A percentile compares a stretch with the other conserved stretches of the same genome.
Conservation (phyloP, 441 rosid species). For the Dalechampia spathulata region DNA sequence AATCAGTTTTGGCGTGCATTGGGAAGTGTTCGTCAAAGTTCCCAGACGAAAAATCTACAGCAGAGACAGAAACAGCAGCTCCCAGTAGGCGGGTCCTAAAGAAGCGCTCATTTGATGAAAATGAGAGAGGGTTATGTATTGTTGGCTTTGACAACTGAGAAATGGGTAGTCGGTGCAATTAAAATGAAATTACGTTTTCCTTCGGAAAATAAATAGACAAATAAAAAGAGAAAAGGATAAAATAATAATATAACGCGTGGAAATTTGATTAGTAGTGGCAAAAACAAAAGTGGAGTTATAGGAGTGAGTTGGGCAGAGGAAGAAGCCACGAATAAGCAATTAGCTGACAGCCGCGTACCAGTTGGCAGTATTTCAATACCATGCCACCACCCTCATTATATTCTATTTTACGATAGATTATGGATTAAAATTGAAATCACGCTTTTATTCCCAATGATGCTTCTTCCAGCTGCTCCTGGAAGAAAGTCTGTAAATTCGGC, state of each 20-base stretch:
- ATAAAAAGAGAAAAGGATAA: too few species aligned
- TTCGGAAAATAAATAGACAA: too few species aligned
- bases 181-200: too few species aligned
- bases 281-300: not conserved
- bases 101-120: not conserved
- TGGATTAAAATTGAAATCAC: too few species aligned
- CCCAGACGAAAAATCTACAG: not conserved
- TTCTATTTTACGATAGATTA: too few species aligned
- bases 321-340: not conserved
- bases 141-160: not conserved
- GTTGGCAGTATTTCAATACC: not conserved
- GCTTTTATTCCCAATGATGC: too few species aligned
- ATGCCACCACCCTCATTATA: not conserved
- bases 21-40: not conserved
- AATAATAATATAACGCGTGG: not conserved
- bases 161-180: not conserved
- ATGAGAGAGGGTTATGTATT: not conserved
- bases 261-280: not conserved
- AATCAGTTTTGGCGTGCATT: conserved; percentile 93
- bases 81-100: not conserved
- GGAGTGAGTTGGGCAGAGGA: not conserved
- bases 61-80: too few species aligned
- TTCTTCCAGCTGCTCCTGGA: too few species aligned
- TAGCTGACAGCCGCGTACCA: not conserved
- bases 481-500: too few species aligned